These are phyloP conservation scores for Blastocystis sp. DNA, from an alignment of 352 stramenopile species.

Conservation along the genomic window DNA sequence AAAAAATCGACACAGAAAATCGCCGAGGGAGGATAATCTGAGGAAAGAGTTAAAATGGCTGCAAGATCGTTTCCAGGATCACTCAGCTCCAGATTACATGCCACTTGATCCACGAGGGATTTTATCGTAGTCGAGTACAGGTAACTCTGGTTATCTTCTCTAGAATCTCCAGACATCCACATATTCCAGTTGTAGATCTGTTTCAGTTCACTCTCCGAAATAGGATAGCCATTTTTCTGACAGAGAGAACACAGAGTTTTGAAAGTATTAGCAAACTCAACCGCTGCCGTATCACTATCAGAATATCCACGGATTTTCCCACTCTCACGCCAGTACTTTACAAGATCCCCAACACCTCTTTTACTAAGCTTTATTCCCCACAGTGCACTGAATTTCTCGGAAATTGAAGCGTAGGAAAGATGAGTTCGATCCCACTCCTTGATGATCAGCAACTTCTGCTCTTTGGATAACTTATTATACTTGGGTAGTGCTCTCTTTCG, in stretches of 20 bases:
- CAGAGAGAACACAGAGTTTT: not conserved
- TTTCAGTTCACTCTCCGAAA: not conserved
- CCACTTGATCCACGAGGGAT: not conserved
- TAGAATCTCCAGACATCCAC: not conserved
- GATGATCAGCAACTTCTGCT: not conserved
- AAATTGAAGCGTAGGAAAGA: not conserved
- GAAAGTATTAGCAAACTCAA: not conserved
- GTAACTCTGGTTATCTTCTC: not conserved
- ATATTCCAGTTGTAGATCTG: not conserved
- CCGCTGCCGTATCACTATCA: not conserved
- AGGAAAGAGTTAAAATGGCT: not conserved
- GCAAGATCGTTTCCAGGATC: not conserved
- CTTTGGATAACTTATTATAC: constrained; percentile 32
- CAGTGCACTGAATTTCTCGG: not conserved
- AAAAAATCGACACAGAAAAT: not conserved
- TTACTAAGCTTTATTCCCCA: constrained; percentile 31
- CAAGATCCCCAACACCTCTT: constrained; percentile 1
- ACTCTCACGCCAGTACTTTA: not conserved
- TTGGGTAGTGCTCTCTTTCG: not conserved
- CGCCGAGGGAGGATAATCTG: not conserved
- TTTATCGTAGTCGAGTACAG: not conserved
- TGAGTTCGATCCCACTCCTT: not conserved
- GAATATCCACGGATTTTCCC: constrained; percentile 16
- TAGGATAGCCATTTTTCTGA: not conserved
- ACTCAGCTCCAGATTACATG: not conserved